phyloP scores from a whole-genome alignment of 495 filamentous ascomycete genomes.

The Xylaria sp. region DNA sequence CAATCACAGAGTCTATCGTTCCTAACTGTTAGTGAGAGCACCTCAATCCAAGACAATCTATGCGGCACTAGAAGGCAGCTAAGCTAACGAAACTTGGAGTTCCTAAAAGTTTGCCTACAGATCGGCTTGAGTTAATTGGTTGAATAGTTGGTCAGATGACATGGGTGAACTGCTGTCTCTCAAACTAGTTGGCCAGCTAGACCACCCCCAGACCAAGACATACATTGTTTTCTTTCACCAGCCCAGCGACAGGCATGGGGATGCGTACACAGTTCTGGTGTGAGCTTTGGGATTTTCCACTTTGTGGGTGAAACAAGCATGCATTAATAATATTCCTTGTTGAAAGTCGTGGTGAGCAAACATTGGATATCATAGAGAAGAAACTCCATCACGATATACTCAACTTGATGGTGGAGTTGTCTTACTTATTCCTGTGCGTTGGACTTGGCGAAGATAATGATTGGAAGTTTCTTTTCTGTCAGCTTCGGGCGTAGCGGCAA shows the following conservation, averaged over 20 bases:
- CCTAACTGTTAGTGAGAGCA: background rate
- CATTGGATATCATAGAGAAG: background rate
- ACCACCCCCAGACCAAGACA: background rate
- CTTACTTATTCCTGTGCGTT: background rate
- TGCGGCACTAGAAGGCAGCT: background rate
- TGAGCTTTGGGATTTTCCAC: background rate
- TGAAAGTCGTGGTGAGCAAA: background rate
- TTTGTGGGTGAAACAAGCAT: background rate
- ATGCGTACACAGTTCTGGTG: background rate
- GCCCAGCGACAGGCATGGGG: background rate
- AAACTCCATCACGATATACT: background rate
- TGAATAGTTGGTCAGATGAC: background rate
- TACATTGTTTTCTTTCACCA: background rate
- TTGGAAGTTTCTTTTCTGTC: background rate
- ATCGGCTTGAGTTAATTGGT: constrained; percentile 4
- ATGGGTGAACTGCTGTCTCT: background rate
- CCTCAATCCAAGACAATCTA: background rate
- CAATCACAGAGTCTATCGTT: background rate
- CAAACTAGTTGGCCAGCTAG: background rate
- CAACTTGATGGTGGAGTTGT: background rate
- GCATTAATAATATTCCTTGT: background rate
- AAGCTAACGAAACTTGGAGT: constrained; percentile 8
- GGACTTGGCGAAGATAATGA: background rate
- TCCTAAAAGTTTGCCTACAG: no score
- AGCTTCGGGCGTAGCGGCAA: background rate